These are phyloP conservation scores for Neocatenulostroma microsporum DNA, from an alignment of 2,329 filamentous ascomycete species.

Conservation along the genomic window DNA sequence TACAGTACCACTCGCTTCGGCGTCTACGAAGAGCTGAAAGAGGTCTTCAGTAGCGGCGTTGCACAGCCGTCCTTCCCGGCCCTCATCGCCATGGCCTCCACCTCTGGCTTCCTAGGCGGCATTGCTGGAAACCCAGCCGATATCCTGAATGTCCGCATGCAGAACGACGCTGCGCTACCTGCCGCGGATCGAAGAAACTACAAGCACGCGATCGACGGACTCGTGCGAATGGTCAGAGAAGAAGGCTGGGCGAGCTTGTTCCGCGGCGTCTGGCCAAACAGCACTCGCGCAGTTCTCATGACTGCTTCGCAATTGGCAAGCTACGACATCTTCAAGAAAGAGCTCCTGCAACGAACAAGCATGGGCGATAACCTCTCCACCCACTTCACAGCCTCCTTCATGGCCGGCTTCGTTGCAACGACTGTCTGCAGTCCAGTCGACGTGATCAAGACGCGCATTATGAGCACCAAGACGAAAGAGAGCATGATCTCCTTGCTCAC, in stretches of 20 bases:
- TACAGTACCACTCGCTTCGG: constrained; percentile 96
- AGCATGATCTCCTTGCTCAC: constrained; percentile 52
- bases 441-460: constrained; percentile 82
- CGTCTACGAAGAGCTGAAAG: constrained; percentile 89
- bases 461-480: constrained; percentile 57
- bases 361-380: constrained; percentile 62
- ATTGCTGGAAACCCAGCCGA: constrained; percentile 90
- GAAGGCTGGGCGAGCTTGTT: constrained; percentile 73
- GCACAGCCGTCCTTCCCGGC: constrained; percentile 56
- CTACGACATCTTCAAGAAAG: constrained; percentile 73
- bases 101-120: constrained; percentile 81
- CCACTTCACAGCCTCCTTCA: constrained; percentile 68
- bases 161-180: constrained; percentile 78
- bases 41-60: constrained; percentile 49
- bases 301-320: constrained; percentile 75
- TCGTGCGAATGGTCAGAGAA: constrained; percentile 76
- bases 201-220: constrained; percentile 76
- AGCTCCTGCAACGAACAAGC: constrained; percentile 58
- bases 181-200: constrained; percentile 72
- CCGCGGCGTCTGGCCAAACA: constrained; percentile 78
- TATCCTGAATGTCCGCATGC: constrained; percentile 97
- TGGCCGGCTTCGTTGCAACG: constrained; percentile 75
- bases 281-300: constrained; percentile 75
- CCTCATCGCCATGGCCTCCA: constrained; percentile 72
- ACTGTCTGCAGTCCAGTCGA: constrained; percentile 80